Percentiles rank a stretch among this genome's conserved stretches.
Conservation (phyloP, 257 asterid species). For the Lavandula angustifolia region DNA sequence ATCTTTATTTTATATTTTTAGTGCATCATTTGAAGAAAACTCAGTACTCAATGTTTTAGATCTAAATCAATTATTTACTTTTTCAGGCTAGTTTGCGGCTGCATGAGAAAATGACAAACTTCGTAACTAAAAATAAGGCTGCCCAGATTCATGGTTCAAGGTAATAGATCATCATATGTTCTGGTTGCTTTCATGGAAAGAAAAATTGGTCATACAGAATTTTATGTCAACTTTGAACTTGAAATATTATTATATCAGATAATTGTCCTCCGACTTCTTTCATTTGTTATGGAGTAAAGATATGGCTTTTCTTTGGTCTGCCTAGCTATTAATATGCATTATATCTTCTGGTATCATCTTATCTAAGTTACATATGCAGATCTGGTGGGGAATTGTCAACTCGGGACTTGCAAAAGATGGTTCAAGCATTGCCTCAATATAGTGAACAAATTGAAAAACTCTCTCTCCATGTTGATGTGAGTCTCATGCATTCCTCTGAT, state of each 20-base stretch:
- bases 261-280: conserved; percentile 2
- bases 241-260: conserved; percentile 1
- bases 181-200: conserved; percentile 26
- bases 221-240: conserved; percentile 11
- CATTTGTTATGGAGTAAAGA: conserved; percentile 1
- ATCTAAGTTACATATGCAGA: conserved; percentile 48
- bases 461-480: conserved; percentile 99
- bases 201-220: background rate
- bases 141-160: conserved; percentile 98
- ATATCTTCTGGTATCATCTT: conserved; percentile 19
- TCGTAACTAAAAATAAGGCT: conserved; percentile 90
- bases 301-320: background rate
- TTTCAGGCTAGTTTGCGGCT: conserved; percentile 89
- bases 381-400: conserved; percentile 84
- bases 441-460: conserved; percentile 99
- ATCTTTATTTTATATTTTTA: conserved; percentile 20
- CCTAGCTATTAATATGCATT: background rate
- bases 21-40: conserved; percentile 18
- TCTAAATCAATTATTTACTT: conserved; percentile 35
- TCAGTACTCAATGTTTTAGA: background rate
- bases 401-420: conserved; percentile 98
- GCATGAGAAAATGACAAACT: conserved; percentile 97
- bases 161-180: conserved; percentile 39
- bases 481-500: conserved; percentile 42
- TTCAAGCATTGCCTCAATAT: conserved; percentile 98